phyloP scores from a whole-genome alignment of 2,329 filamentous ascomycete genomes.

The Trichoderma asperellum region DNA sequence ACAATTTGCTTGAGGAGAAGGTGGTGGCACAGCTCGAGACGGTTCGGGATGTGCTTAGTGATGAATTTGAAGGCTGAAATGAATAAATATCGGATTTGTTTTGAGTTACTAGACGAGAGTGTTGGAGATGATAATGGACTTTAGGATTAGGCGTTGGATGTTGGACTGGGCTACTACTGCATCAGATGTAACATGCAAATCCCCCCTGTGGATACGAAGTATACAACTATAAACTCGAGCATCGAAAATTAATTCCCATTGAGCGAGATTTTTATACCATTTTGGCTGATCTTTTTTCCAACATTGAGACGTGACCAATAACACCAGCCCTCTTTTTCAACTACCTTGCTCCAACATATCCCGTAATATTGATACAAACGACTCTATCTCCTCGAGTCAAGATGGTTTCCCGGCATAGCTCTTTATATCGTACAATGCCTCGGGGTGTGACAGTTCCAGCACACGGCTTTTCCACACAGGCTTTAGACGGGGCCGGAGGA shows the following conservation, averaged over 20 bases:
- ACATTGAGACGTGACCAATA: background rate
- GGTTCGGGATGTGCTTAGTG: constrained; percentile 59
- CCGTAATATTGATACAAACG: constrained; percentile 26
- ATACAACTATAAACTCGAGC: constrained; percentile 15
- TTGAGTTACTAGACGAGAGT: constrained; percentile 29
- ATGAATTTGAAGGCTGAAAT: constrained; percentile 49
- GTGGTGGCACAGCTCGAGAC: constrained; percentile 70
- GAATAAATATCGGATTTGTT: constrained; percentile 24
- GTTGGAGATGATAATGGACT: constrained; percentile 24
- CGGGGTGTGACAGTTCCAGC: background rate
- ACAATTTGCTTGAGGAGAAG: constrained; percentile 75
- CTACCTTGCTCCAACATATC: background rate
- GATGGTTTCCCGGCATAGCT: background rate
- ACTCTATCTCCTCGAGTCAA: constrained; percentile 8
- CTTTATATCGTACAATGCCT: constrained; percentile 16
- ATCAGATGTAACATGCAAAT: constrained; percentile 21
- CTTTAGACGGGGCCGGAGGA: background rate
- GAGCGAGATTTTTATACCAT: constrained; percentile 22
- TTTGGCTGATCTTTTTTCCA: background rate
- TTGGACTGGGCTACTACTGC: constrained; percentile 25
- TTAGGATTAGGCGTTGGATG: constrained; percentile 28
- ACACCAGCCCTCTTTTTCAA: background rate
- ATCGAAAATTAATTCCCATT: constrained; percentile 27
- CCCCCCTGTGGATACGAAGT: constrained; percentile 12
- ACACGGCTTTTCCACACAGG: background rate